Base-by-base conservation (phyloP, 306 rosid species). In the Medicago lupulina region DNA sequence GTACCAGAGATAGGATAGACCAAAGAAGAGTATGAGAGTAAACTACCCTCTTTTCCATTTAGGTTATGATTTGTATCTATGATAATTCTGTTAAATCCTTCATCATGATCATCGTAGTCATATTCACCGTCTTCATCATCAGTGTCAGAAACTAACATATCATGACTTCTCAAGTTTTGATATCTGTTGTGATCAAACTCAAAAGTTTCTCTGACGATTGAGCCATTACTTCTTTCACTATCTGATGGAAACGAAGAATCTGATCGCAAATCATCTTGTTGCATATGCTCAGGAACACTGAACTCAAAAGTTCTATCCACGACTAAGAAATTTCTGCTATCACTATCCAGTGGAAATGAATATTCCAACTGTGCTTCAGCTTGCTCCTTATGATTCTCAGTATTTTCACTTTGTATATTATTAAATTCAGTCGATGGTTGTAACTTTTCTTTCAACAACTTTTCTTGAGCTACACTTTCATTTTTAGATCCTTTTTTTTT, bases 181-280 rank as follows among this genome's bases (percentile, higher is more conserved):
- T 49, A 79, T 58, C 50, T 73, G 70, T 62, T 46, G 15, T 50
- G 79, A 76, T 71, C 74, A 62, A 76, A 70, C 74, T 84, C 84
- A 57, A 78, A 75, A 47, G 80, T 68, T 77, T 68, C 72, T 4
- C 50, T 80, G 6, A 83, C 59, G 9, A 77, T 81, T 47, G 55
- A 80, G 47, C 76, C 88, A 53, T 17, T 76, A 76, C 85, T 79
- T 76, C 85, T 88, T 59, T 85, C 87, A 40, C 83, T 83, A 67
- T 82, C 93, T 10, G 84, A 86, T 21, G 93, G 86, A 67, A 83
- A 71, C 21, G 77, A 85, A 67, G 65, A 79, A 40, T 83, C 90
- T 60, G 83, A 82, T 18, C 55, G 17, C 43, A 78, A 50, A 23
- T 70, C 64, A 36, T 39, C 67, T 25, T 73, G 78, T 18, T 44